Evolutionary conservation across 352 stramenopile species (phyloP).

Genomic region (Phytophthora capsici): DNA sequence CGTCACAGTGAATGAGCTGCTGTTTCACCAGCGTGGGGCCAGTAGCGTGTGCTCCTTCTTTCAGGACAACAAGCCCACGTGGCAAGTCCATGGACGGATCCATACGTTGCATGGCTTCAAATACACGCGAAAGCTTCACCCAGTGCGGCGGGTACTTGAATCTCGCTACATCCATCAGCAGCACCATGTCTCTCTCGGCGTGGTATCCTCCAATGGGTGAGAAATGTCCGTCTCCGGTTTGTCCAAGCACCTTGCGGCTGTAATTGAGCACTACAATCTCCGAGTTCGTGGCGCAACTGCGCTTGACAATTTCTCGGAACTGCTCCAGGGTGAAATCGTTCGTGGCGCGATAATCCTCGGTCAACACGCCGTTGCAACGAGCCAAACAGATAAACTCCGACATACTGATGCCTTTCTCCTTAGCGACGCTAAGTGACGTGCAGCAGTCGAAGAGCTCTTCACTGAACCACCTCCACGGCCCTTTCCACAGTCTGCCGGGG

Average conservation of each 20-base stretch:
- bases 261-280: slow-evolving; percentile 95
- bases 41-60: slow-evolving; percentile 38
- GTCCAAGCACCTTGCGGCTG: slow-evolving; percentile 87
- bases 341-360: slow-evolving; percentile 51
- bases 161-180: slow-evolving; percentile 96
- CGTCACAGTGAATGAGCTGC: slow-evolving; percentile 49
- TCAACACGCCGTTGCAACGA: slow-evolving; percentile 66
- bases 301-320: slow-evolving; percentile 74
- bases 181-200: slow-evolving; percentile 88
- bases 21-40: slow-evolving; percentile 53
- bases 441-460: slow-evolving; percentile 88
- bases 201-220: slow-evolving; percentile 96
- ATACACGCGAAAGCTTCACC: slow-evolving; percentile 64
- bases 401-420: slow-evolving; percentile 78
- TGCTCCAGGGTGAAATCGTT: slow-evolving; percentile 59
- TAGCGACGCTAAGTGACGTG: slow-evolving; percentile 70
- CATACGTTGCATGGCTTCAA: slow-evolving; percentile 59
- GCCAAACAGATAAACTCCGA: slow-evolving; percentile 76
- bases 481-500: slow-evolving; percentile 79
- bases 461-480: slow-evolving; percentile 83
- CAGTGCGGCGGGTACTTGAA: slow-evolving; percentile 97
- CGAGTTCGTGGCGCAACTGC: slow-evolving; percentile 69
- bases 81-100: slow-evolving; percentile 57
- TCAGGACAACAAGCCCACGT: slow-evolving; percentile 23
- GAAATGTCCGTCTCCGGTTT: slow-evolving; percentile 98